Evolutionary conservation across 768 basidiomycete species (phyloP), one percentile per base, ranked within the genome.

Genomic region (Lactifluus hygrophoroides): DNA sequence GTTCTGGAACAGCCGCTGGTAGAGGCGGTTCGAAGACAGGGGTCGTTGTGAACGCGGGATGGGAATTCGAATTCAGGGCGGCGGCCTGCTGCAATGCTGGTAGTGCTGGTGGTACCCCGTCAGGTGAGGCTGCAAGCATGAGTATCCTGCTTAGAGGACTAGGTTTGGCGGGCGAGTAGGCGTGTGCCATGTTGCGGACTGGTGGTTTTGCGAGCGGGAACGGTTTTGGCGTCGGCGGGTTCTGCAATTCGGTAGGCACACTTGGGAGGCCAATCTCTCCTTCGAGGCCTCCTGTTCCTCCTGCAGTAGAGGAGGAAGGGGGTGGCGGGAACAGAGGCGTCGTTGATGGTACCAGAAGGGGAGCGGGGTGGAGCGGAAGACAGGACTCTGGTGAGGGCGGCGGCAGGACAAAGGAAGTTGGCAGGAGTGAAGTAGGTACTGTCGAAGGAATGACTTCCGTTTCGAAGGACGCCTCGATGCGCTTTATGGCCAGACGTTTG

Each of bases 101-200:
- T 14, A 25, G 64, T 62, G 40, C 63, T 64, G 45, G 67, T 27
- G 51, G 13, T 14, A 75, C 71, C 50, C 72, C 75, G 35, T 75
- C 70, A 5, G 83, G 83, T 0, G 86, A 87, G 60, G 84, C 74
- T 3, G 76, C 78, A 43, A 90, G 75, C 83, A 84, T 81, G 23
- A 90, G 75, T 53, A 91, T 89, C 11, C 88, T 80, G 59, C 86
- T 89, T 32, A 92, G 75, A 2, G 89, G 89, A 61, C 87, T 90
- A 0, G 90, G 89, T 68, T 82, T 85, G 2, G 75, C 84, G 28
- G 89, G 89, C 0, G 90, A 90, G 62, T 91, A 92, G 0, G 88
- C 87, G 62, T 92, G 89, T 4, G 80, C 76, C 84, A 88, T 87
- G 55, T 78, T 81, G 54, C 76, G 71, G 2, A 80, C 84, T 49